These are phyloP conservation scores for Fraxinus ornus DNA, from an alignment of 305 asterid species.

Conservation along the genomic window DNA sequence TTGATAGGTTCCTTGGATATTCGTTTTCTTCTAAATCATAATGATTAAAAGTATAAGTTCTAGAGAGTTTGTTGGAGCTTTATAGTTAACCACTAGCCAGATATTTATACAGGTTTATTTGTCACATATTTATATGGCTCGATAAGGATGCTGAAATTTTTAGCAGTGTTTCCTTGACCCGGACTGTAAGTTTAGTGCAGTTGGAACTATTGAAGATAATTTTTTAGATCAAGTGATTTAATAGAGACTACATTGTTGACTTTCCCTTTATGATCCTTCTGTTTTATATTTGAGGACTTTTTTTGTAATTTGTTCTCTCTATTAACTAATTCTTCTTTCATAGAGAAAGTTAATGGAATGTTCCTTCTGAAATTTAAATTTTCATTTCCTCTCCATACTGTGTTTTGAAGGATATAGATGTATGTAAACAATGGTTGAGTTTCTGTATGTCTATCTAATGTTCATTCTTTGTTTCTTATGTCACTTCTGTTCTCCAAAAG, in stretches of 20 bases:
- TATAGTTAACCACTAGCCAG: background rate
- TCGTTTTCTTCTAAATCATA: background rate
- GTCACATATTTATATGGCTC: background rate
- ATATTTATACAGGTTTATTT: background rate
- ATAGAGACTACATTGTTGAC: background rate
- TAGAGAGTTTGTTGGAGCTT: background rate
- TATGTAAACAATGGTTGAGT: conserved; percentile 6
- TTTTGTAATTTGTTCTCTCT: background rate
- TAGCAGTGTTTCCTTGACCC: background rate
- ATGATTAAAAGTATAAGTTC: background rate
- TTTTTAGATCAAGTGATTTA: background rate
- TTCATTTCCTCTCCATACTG: background rate
- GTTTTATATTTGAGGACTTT: background rate
- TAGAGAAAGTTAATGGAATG: background rate
- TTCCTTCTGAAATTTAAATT: background rate
- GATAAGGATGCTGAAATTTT: background rate
- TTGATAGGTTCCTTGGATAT: background rate
- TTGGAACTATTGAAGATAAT: background rate
- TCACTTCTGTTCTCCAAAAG: background rate
- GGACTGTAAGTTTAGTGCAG: background rate
- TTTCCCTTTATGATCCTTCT: background rate
- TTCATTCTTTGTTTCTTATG: background rate
- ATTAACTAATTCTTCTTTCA: background rate
- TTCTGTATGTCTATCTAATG: background rate
- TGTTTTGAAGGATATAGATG: background rate